Conservation (phyloP, 495 filamentous ascomycete genomes). For the Penicillium manginii region DNA sequence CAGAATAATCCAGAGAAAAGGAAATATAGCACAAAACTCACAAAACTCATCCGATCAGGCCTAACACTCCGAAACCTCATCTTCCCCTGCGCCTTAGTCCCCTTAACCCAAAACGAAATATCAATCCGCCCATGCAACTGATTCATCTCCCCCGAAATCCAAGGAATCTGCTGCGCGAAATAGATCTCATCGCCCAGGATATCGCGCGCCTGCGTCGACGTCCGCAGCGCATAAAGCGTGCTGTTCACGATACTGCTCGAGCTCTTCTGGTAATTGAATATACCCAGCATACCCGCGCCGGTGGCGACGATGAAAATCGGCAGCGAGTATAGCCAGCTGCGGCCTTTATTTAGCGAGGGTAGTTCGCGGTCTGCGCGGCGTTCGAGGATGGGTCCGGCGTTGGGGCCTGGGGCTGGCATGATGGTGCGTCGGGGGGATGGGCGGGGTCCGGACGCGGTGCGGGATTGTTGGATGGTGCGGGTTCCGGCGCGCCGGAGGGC, state of each 20-base stretch:
- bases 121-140: slow-evolving; percentile 91
- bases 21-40: slow-evolving; percentile 42
- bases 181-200: slow-evolving; percentile 90
- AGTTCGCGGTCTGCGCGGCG: slow-evolving; percentile 81
- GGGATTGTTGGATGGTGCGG: slow-evolving; percentile 17
- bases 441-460: slow-evolving; percentile 3
- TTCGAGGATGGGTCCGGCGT: slow-evolving; percentile 72
- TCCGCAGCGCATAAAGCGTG: slow-evolving; percentile 89
- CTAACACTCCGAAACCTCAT: slow-evolving; percentile 83
- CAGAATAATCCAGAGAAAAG: not conserved
- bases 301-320: slow-evolving; percentile 64
- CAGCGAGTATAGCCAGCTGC: slow-evolving; percentile 55
- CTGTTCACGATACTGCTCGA: slow-evolving; percentile 80
- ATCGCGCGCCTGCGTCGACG: slow-evolving; percentile 70
- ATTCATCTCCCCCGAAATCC: slow-evolving; percentile 93
- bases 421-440: slow-evolving; percentile 42
- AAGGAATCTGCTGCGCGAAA: slow-evolving; percentile 83
- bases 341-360: slow-evolving; percentile 48
- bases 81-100: slow-evolving; percentile 68
- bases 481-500: slow-evolving; percentile 21
- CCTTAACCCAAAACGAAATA: slow-evolving; percentile 86
- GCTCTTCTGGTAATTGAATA: slow-evolving; percentile 98
- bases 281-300: slow-evolving; percentile 69
- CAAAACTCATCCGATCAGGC: slow-evolving; percentile 70
- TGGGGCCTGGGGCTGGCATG: slow-evolving; percentile 51